phyloP scores from a whole-genome alignment of 2,329 filamentous ascomycete genomes.

The Penicillium olsonii region DNA sequence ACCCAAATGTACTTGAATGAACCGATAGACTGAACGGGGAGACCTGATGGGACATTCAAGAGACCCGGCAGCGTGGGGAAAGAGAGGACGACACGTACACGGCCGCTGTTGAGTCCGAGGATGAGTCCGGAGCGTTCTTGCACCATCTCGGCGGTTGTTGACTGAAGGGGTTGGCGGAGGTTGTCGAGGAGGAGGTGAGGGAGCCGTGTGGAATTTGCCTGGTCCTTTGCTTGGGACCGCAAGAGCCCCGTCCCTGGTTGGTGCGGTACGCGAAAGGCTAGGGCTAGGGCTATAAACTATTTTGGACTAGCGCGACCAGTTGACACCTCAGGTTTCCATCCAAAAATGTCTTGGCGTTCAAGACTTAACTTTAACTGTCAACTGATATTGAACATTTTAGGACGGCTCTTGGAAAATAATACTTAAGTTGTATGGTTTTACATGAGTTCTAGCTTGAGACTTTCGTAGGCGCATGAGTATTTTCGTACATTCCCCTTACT shows the following conservation, averaged over 20 bases:
- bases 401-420: too few species aligned
- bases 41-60: conserved; percentile 13
- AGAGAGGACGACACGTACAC: conserved; percentile 56
- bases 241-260: conserved; percentile 36
- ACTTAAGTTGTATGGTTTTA: neutral
- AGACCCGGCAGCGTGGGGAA: conserved; percentile 12
- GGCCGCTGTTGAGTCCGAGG: conserved; percentile 65
- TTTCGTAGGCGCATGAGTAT: conserved; percentile 3
- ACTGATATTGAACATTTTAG: too few species aligned
- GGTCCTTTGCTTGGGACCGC: conserved; percentile 27
- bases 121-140: conserved; percentile 57
- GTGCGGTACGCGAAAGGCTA: conserved; percentile 40
- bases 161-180: conserved; percentile 38
- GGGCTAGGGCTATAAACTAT: conserved; percentile 38
- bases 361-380: neutral
- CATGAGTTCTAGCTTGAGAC: neutral
- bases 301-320: neutral
- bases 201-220: conserved; percentile 27
- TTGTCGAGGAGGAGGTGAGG: conserved; percentile 34
- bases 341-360: neutral
- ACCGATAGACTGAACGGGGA: conserved; percentile 20
- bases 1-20: conserved; percentile 19
- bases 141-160: conserved; percentile 50
- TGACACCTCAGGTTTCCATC: conserved; percentile 5
- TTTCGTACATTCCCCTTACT: neutral